phyloP scores from a whole-genome alignment of 306 rosid genomes.

The Prunus salicina region DNA sequence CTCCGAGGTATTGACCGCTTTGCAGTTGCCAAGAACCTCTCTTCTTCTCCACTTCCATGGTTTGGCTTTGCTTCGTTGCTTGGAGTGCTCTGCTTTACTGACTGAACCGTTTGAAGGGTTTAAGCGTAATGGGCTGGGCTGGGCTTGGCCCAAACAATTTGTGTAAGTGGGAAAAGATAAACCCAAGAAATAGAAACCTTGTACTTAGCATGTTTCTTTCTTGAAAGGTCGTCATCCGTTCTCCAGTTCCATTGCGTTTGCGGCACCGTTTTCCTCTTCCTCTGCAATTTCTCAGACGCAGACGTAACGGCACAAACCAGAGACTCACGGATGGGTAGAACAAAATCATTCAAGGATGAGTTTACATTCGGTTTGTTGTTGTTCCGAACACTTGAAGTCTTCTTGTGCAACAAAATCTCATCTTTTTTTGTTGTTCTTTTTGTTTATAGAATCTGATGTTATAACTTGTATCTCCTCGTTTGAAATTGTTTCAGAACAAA shows the following conservation, averaged over 20 bases:
- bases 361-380: conserved; percentile 25
- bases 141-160: not conserved
- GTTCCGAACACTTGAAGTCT: not conserved
- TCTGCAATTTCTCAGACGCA: not conserved
- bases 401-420: not conserved
- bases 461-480: not conserved
- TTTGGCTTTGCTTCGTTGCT: not conserved
- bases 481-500: conserved; percentile 28
- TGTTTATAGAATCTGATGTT: not conserved
- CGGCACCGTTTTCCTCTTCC: not conserved
- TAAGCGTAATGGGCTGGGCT: not conserved
- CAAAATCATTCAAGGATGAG: conserved; percentile 35
- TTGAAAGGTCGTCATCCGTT: not conserved
- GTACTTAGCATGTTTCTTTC: not conserved
- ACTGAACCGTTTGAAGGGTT: conserved; percentile 2
- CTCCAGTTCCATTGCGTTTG: not conserved
- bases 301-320: not conserved
- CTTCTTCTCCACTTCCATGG: conserved; percentile 27
- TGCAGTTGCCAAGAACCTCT: conserved; percentile 47
- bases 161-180: not conserved
- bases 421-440: not conserved
- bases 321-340: conserved; percentile 14
- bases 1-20: conserved; percentile 76
- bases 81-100: too few species aligned
- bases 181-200: not conserved